Percentiles rank a stretch among this genome's conserved stretches.
phyloP scores from a whole-genome alignment of 1,139 yeast species.

The Scheffersomyces quercinus region DNA sequence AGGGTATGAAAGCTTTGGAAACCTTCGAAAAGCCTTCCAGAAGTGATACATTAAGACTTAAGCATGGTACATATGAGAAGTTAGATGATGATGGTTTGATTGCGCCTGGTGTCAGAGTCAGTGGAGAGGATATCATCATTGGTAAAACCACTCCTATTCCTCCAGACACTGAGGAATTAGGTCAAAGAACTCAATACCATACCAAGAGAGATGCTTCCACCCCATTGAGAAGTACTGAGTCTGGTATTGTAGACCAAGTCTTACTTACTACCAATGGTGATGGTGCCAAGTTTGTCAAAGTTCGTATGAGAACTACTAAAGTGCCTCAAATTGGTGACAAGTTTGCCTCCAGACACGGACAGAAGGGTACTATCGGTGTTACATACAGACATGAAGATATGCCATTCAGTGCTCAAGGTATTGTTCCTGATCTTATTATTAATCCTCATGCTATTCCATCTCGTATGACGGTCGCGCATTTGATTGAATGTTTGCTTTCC shows the following conservation, averaged over 20 bases:
- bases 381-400: conserved; percentile 98
- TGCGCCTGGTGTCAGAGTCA: conserved; percentile 97
- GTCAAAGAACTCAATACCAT: conserved; percentile 97
- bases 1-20: conserved; percentile 96
- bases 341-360: conserved; percentile 99
- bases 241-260: conserved; percentile 98
- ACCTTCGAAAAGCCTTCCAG: conserved; percentile 95
- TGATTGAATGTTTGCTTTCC: conserved; percentile 94
- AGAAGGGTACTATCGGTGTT: conserved; percentile 99
- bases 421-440: conserved; percentile 95
- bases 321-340: conserved; percentile 99
- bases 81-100: conserved; percentile 97
- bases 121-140: conserved; percentile 97
- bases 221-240: conserved; percentile 93
- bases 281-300: conserved; percentile 95
- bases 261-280: conserved; percentile 96
- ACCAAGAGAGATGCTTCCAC: conserved; percentile 99
- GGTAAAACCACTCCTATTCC: conserved; percentile 99
- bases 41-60: conserved; percentile 89
- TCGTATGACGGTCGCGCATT: conserved; percentile 99
- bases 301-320: conserved; percentile 97
- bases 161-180: conserved; percentile 96
- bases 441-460: conserved; percentile 99
- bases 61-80: conserved; percentile 97
- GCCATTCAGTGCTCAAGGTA: conserved; percentile 97